A percentile compares a stretch with the other conserved stretches of the same genome.
Evolutionary conservation across 2,329 filamentous ascomycete species (phyloP).

Genomic region (Sarocladium oryzae): DNA sequence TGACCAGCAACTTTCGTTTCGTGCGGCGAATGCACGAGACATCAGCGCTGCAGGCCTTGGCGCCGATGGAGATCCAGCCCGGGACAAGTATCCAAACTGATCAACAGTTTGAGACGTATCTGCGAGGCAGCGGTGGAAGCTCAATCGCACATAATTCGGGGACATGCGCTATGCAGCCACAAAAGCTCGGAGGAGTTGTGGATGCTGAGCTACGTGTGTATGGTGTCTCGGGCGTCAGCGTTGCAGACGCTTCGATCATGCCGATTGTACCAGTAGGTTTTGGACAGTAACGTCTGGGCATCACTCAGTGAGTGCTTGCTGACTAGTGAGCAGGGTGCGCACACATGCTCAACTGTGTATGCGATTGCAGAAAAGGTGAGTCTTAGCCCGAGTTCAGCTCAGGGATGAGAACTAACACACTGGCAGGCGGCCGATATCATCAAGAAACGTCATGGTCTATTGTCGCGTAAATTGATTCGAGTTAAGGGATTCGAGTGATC

Average conservation of each 20-base stretch:
- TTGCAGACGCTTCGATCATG: constrained; percentile 16
- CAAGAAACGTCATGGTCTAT: constrained; percentile 11
- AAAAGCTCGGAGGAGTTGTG: constrained; percentile 29
- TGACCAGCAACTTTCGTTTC: constrained; percentile 38
- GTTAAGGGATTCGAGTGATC: neutral
- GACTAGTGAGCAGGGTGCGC: constrained; percentile 10
- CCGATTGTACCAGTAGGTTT: constrained; percentile 14
- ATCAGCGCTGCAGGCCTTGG: constrained; percentile 10
- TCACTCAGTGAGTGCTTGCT: neutral
- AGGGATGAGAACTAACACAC: neutral
- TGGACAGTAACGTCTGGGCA: neutral
- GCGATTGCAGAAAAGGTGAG: constrained; percentile 15
- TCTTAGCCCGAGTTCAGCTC: neutral
- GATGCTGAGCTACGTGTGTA: constrained; percentile 12
- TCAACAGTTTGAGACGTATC: constrained; percentile 35
- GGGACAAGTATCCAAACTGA: constrained; percentile 29
- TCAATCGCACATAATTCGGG: constrained; percentile 24
- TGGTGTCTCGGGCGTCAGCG: constrained; percentile 11
- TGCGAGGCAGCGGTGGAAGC: constrained; percentile 25
- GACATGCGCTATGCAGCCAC: constrained; percentile 41
- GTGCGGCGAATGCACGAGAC: constrained; percentile 27
- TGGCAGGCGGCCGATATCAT: constrained; percentile 14
- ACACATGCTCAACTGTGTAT: constrained; percentile 13
- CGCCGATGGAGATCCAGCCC: constrained; percentile 31
- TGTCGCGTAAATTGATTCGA: neutral